Percentiles rank a stretch among this genome's conserved stretches.
phyloP scores from a whole-genome alignment of 2,329 filamentous ascomycete species.

The Salinomyces thailandicus region DNA sequence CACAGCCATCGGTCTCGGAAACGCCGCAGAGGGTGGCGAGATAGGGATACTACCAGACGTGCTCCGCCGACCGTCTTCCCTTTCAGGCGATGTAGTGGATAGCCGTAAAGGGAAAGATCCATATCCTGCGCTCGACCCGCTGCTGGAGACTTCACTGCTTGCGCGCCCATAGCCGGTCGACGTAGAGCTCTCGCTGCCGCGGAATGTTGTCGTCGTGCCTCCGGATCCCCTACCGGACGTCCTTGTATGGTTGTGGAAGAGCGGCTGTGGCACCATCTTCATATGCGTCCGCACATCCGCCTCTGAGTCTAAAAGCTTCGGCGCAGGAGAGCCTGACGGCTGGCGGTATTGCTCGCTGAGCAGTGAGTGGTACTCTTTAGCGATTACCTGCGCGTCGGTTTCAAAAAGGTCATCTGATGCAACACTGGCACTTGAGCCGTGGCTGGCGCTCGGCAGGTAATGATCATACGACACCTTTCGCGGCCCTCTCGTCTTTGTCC shows the following conservation, averaged over 20 bases:
- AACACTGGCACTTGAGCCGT: background rate
- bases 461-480: slow-evolving; percentile 4
- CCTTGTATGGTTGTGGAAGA: slow-evolving; percentile 20
- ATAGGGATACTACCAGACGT: slow-evolving; percentile 25
- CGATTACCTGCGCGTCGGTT: slow-evolving; percentile 8
- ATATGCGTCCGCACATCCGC: slow-evolving; percentile 18
- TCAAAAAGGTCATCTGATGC: slow-evolving; percentile 1
- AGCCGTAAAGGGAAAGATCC: slow-evolving; percentile 12
- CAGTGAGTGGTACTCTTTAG: slow-evolving; percentile 19
- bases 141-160: background rate
- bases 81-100: slow-evolving; percentile 6
- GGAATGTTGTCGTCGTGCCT: no score
- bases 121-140: slow-evolving; percentile 6
- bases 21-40: slow-evolving; percentile 17
- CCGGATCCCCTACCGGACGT: no score
- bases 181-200: background rate
- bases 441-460: background rate
- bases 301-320: slow-evolving; percentile 9
- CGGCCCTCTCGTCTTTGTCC: slow-evolving; percentile 7
- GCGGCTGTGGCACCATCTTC: slow-evolving; percentile 24
- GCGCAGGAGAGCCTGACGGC: slow-evolving; percentile 8
- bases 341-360: slow-evolving; percentile 12
- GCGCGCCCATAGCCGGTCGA: background rate
- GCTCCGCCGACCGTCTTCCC: slow-evolving; percentile 11
- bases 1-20: background rate